Base-by-base conservation (phyloP, 768 basidiomycete species). In the Termitomyces sp. region DNA sequence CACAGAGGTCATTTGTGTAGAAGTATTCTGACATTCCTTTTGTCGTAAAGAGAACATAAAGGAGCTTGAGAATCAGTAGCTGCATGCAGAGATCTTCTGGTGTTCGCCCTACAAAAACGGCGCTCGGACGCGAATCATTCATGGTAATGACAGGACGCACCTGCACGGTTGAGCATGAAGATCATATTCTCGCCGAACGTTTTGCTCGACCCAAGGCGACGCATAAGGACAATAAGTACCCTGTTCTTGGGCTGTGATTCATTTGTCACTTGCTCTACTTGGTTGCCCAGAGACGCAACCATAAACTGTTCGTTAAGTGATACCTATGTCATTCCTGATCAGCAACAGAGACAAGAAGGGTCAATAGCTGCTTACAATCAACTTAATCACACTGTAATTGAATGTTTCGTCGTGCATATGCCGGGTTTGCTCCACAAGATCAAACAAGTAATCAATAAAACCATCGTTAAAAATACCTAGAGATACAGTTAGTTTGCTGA, bases 181-280 rank as follows among this genome's bases (percentile, higher is more conserved):
- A 99, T 98, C 82, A 99, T 85, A 71, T 98, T 99, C 76, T 95
- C 96, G 4, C 96, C 95, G 69, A 99, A 97, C 0, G 97, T 97
- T 78, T 92, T 92, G 74, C 88, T 92, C n/a, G 85, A 86, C 4
- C 90, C 88, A 32, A 92, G 74, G 20, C 95, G 86, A n/a, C 89
- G 80, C 79, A 92, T 89, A 24, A 99, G 79, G 0, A 96, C 87
- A 22, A 85, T 80, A 55, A 98, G 74, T 2, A 99, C 88, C 24
- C 93, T 82, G 70, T 99, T 99, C 60, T 82, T 79, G 16, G 74
- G 73, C 57, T 86, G 82, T 55, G 68, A 20, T 28, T 63, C 61
- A 32, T 57, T 54, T n/a, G 64, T 62, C 1, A 63, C 55, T 12
- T 63, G 56, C 24, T 64, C 55, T 63, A 72, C 58, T 60, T 79